phyloP scores from a whole-genome alignment of 805 yeast species.

The Ogataea glucozyma region DNA sequence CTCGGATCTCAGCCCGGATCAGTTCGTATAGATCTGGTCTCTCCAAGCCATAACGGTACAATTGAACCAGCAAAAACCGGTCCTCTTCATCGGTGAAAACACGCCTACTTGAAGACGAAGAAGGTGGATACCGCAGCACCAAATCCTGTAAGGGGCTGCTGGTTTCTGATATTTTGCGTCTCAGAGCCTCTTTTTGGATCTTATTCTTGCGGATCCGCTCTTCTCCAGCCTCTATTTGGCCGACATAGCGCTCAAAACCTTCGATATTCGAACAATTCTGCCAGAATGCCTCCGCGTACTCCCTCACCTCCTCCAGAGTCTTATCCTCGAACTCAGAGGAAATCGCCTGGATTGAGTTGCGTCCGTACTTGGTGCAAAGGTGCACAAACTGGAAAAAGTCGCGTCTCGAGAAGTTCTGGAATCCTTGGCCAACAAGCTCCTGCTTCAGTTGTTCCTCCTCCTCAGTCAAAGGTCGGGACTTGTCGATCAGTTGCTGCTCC shows the following conservation, averaged over 20 bases:
- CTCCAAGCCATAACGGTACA: slow-evolving; percentile 80
- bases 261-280: slow-evolving; percentile 73
- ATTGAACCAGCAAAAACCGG: slow-evolving; percentile 76
- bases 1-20: slow-evolving; percentile 71
- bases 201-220: slow-evolving; percentile 66
- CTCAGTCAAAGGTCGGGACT: slow-evolving; percentile 78
- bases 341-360: slow-evolving; percentile 69
- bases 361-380: slow-evolving; percentile 74
- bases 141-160: slow-evolving; percentile 75
- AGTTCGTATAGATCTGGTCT: slow-evolving; percentile 75
- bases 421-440: slow-evolving; percentile 65
- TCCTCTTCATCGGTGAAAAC: slow-evolving; percentile 89
- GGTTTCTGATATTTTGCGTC: slow-evolving; percentile 71
- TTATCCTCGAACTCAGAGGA: slow-evolving; percentile 82
- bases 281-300: slow-evolving; percentile 85
- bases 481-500: slow-evolving; percentile 71
- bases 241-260: slow-evolving; percentile 80
- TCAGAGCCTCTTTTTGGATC: slow-evolving; percentile 75
- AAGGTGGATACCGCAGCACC: slow-evolving; percentile 67
- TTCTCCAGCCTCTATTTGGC: slow-evolving; percentile 86
- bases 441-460: slow-evolving; percentile 71
- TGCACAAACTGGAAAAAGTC: slow-evolving; percentile 84
- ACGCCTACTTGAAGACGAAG: slow-evolving; percentile 54
- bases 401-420: slow-evolving; percentile 78
- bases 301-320: slow-evolving; percentile 72